phyloP scores from a whole-genome alignment of 768 basidiomycete genomes.

The Vararia minispora region DNA sequence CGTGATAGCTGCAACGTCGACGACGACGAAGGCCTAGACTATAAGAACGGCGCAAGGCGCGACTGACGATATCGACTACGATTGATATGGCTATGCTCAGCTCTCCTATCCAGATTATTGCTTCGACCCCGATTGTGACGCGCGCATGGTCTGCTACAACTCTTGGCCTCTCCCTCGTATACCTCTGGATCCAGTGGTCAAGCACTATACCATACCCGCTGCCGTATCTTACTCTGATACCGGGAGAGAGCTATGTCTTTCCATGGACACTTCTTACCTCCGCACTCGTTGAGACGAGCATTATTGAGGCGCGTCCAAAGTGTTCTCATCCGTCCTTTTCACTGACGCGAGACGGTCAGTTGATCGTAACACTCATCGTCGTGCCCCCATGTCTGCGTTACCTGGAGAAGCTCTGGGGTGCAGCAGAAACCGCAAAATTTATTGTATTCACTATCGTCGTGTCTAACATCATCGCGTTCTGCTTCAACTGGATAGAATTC shows the following conservation, averaged over 20 bases:
- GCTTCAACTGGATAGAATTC: slow-evolving; percentile 83
- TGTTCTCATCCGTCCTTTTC: background rate
- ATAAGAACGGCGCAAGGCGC: no score
- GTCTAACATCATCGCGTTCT: slow-evolving; percentile 84
- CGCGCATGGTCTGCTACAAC: slow-evolving; percentile 60
- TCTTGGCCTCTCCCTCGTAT: slow-evolving; percentile 42
- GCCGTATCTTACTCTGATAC: slow-evolving; percentile 71
- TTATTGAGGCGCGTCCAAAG: slow-evolving; percentile 64
- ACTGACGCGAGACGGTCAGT: slow-evolving; percentile 30
- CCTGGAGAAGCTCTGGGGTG: slow-evolving; percentile 91
- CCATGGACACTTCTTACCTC: slow-evolving; percentile 95
- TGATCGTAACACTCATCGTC: slow-evolving; percentile 62
- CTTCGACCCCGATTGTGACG: slow-evolving; percentile 71
- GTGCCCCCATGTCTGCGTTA: slow-evolving; percentile 82
- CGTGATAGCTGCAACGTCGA: no score
- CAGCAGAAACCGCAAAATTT: slow-evolving; percentile 77
- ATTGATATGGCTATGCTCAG: slow-evolving; percentile 77
- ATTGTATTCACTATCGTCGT: slow-evolving; percentile 64
- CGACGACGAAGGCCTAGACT: no score
- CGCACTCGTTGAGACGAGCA: slow-evolving; percentile 71
- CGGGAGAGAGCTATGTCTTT: slow-evolving; percentile 69
- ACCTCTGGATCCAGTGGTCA: slow-evolving; percentile 55
- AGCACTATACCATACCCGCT: slow-evolving; percentile 26
- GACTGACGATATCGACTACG: no score
- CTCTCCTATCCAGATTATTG: slow-evolving; percentile 55